Percentiles rank a stretch among this genome's conserved stretches.
These are phyloP conservation scores for Solidago caesia DNA, from an alignment of 129 eudicot species.

Conservation along the genomic window DNA sequence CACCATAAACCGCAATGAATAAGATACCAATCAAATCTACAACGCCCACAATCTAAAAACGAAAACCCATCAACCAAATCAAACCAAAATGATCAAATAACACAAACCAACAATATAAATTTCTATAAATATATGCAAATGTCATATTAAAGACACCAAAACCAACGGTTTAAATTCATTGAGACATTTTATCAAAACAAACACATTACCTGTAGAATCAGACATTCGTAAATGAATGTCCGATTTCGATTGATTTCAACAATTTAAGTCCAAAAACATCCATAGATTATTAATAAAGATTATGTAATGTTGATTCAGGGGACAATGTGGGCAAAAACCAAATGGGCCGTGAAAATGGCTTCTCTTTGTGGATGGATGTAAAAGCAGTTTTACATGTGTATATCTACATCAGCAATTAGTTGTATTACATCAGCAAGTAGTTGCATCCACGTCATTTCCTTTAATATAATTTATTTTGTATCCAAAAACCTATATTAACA, in stretches of 20 bases:
- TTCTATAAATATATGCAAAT: constrained; percentile 1
- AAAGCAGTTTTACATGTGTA: too few species aligned
- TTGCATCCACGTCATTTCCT: too few species aligned
- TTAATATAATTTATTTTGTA: too few species aligned
- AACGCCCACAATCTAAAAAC: constrained; percentile 14
- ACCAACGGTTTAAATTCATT: neutral
- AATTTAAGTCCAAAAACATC: constrained; percentile 17
- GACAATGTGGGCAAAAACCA: neutral
- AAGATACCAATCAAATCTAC: constrained; percentile 21
- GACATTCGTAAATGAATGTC: constrained; percentile 20
- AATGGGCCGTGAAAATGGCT: constrained; percentile 19
- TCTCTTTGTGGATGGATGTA: neutral
- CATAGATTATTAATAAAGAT: constrained; percentile 10
- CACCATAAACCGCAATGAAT: constrained; percentile 20
- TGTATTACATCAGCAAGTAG: too few species aligned
- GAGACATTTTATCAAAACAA: neutral
- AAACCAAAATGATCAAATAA: constrained; percentile 18
- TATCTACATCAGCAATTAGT: too few species aligned
- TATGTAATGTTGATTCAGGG: constrained; percentile 15
- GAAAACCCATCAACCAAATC: constrained; percentile 12
- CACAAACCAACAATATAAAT: constrained; percentile 5
- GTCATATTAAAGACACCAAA: neutral
- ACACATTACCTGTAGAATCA: constrained; percentile 28
- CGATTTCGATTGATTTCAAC: constrained; percentile 8
- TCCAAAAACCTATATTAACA: too few species aligned